phyloP scores from a whole-genome alignment of 106 monocot genomes.

The Hemerocallis citrina region DNA sequence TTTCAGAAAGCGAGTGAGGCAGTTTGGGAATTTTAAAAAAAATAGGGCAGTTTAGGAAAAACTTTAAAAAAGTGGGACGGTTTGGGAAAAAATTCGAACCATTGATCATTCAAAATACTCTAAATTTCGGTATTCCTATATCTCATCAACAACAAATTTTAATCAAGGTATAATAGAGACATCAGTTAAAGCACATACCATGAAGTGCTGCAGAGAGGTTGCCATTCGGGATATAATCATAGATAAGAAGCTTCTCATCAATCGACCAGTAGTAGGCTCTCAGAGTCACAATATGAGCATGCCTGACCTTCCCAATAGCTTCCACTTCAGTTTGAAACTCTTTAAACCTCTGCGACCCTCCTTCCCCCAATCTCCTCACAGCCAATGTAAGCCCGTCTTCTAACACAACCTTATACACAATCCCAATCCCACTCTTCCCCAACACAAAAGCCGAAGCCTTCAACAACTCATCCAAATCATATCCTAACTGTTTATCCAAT shows the following conservation, averaged over 20 bases:
- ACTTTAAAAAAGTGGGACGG: no score
- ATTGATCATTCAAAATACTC: not conserved
- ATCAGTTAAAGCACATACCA: constrained; percentile 19
- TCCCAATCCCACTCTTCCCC: constrained; percentile 65
- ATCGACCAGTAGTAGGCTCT: constrained; percentile 64
- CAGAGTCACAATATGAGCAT: constrained; percentile 52
- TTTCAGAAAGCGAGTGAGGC: no score
- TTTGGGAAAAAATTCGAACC: no score
- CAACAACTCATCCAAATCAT: constrained; percentile 51
- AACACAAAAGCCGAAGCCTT: constrained; percentile 70
- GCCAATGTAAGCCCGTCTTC: constrained; percentile 56
- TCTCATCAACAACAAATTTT: not conserved
- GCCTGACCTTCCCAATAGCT: constrained; percentile 55
- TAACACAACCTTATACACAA: constrained; percentile 71
- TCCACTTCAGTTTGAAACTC: constrained; percentile 60
- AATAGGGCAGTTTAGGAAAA: no score
- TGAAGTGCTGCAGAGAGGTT: constrained; percentile 61
- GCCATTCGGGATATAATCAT: constrained; percentile 59
- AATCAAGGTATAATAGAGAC: not conserved
- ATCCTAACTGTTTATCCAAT: constrained; percentile 5
- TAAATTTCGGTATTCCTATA: not conserved
- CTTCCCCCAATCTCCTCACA: constrained; percentile 66
- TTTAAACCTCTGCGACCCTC: constrained; percentile 51
- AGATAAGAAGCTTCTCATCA: constrained; percentile 62
- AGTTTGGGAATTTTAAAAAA: no score